Conservation (phyloP, 345 rosid genomes). For the Boechera retrofracta region DNA sequence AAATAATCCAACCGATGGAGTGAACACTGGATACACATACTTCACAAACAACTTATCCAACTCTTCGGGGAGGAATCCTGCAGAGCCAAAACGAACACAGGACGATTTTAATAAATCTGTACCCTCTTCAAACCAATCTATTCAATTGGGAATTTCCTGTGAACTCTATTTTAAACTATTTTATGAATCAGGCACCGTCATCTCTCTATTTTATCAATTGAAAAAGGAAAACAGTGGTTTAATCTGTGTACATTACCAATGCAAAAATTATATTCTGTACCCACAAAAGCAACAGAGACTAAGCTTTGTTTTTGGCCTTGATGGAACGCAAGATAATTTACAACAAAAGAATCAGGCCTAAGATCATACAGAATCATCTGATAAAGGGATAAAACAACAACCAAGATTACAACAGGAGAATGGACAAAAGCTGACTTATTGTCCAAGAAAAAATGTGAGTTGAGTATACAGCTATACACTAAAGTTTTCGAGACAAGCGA, state of each 20-base stretch:
- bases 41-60: conserved; percentile 82
- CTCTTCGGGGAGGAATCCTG: conserved; percentile 88
- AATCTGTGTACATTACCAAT: not conserved
- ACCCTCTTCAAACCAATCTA: not conserved
- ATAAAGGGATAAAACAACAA: not conserved
- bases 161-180: not conserved
- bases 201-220: not conserved
- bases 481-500: not conserved
- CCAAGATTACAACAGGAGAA: not conserved
- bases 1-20: conserved; percentile 76
- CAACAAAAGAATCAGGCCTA: not conserved
- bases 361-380: not conserved
- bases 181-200: not conserved
- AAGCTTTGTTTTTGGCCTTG: not conserved
- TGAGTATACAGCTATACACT: not conserved
- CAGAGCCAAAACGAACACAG: conserved; percentile 26
- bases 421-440: not conserved
- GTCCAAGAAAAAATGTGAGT: not conserved
- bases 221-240: not conserved
- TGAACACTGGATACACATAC: conserved; percentile 83
- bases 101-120: not conserved
- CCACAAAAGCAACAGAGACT: not conserved
- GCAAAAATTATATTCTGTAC: no score
- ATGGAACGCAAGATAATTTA: no score
- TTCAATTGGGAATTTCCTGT: not conserved